A percentile compares a stretch with the other conserved stretches of the same genome.
phyloP scores from a whole-genome alignment of 2,329 filamentous ascomycete species.

The Phaeomoniella chlamydospora region DNA sequence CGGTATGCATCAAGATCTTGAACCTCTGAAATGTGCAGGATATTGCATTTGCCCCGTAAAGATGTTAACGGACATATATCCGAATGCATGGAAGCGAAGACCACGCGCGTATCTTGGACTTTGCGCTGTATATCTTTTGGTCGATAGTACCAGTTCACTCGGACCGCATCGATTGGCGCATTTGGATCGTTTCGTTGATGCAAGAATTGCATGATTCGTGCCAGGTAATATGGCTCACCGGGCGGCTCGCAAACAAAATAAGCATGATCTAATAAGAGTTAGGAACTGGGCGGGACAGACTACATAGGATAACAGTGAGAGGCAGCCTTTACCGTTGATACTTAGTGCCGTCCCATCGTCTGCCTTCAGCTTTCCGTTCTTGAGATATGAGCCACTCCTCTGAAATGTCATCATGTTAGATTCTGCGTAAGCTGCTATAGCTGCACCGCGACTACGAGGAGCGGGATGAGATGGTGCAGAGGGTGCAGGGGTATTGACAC shows the following conservation, averaged over 20 bases:
- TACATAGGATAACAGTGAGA: constrained; percentile 6
- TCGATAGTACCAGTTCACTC: constrained; percentile 97
- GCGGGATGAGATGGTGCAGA: constrained; percentile 10
- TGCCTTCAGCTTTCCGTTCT: constrained; percentile 65
- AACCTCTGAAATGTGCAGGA: constrained; percentile 80
- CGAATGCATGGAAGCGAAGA: constrained; percentile 97
- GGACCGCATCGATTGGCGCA: constrained; percentile 67
- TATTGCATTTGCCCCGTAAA: constrained; percentile 82
- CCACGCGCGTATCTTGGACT: constrained; percentile 74
- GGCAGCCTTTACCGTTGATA: constrained; percentile 82
- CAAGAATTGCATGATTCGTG: constrained; percentile 95
- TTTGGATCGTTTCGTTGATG: constrained; percentile 61
- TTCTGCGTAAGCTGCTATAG: constrained; percentile 31
- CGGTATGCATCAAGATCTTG: constrained; percentile 69
- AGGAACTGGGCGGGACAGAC: too few species aligned
- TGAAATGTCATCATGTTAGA: constrained; percentile 87
- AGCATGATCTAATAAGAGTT: constrained; percentile 63
- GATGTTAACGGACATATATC: constrained; percentile 88
- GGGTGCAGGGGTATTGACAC: constrained; percentile 18
- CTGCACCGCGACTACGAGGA: constrained; percentile 11
- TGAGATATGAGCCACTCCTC: constrained; percentile 50
- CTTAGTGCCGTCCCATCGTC: constrained; percentile 79
- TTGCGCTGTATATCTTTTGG: constrained; percentile 91
- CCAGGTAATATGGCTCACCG: constrained; percentile 94
- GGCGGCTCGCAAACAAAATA: constrained; percentile 96